These are phyloP conservation scores for Hypoxylon sp. DNA, from an alignment of 2,329 filamentous ascomycete species.

Conservation along the genomic window DNA sequence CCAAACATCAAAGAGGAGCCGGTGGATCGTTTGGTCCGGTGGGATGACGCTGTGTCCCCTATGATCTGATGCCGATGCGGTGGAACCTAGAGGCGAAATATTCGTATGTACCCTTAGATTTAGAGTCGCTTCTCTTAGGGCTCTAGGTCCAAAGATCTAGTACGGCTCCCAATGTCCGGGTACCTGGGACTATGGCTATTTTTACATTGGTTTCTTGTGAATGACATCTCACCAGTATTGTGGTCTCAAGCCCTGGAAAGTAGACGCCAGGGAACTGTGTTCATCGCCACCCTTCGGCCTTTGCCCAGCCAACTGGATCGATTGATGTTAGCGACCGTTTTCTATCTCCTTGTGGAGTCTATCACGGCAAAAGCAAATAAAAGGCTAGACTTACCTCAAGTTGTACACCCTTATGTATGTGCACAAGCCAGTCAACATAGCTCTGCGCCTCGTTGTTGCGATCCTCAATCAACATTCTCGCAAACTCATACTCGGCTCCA, in stretches of 20 bases:
- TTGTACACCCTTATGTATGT: constrained; percentile 93
- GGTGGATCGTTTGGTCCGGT: constrained; percentile 17
- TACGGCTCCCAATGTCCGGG: constrained; percentile 37
- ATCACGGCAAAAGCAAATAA: constrained; percentile 23
- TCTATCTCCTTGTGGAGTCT: constrained; percentile 18
- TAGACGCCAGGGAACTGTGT: constrained; percentile 65
- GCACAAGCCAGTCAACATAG: constrained; percentile 98
- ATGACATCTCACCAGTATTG: constrained; percentile 68
- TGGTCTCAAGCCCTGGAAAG: constrained; percentile 72
- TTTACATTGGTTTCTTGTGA: constrained; percentile 24
- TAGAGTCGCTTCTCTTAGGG: constrained; percentile 27
- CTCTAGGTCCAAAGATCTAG: constrained; percentile 38
- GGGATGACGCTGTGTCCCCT: constrained; percentile 14
- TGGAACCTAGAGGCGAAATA: constrained; percentile 21
- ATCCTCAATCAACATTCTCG: constrained; percentile 90
- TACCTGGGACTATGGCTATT: constrained; percentile 20
- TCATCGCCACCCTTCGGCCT: constrained; percentile 76
- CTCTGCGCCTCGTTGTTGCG: constrained; percentile 97
- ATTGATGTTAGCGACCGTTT: constrained; percentile 42
- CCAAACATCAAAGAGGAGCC: constrained; percentile 19
- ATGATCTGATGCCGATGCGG: constrained; percentile 39
- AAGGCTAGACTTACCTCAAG: constrained; percentile 75
- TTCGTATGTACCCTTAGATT: constrained; percentile 22
- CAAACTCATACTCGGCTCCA: constrained; percentile 97
- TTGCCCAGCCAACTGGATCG: constrained; percentile 74